Conservation (phyloP, 371 early-diverging fungal genomes). For the Haplosporangium sp. region DNA sequence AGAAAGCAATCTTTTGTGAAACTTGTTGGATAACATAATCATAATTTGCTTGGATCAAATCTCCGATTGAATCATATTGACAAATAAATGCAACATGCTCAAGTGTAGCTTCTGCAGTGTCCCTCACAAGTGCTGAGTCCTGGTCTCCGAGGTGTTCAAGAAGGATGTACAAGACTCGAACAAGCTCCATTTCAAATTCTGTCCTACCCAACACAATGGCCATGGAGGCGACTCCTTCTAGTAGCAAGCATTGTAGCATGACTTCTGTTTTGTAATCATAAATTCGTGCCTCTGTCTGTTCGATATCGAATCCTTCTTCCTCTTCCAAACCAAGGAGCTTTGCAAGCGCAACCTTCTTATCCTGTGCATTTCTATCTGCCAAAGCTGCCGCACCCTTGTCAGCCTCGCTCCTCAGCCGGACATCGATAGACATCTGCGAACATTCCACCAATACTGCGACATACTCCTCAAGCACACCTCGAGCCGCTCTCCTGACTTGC, state of each 20-base stretch:
- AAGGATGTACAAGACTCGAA: constrained; percentile 36
- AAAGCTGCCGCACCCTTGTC: constrained; percentile 5
- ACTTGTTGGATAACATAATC: constrained; percentile 56
- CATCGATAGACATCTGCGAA: constrained; percentile 36
- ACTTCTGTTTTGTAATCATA: constrained; percentile 33
- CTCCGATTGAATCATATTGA: constrained; percentile 34
- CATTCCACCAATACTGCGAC: constrained; percentile 24
- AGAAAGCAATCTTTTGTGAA: constrained; percentile 51
- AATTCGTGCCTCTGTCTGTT: constrained; percentile 9
- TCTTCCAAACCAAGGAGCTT: constrained; percentile 22
- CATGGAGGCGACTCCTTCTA: constrained; percentile 39
- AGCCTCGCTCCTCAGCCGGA: constrained; percentile 6
- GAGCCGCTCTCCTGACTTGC: constrained; percentile 28
- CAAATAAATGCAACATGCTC: constrained; percentile 49
- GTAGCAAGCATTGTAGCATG: constrained; percentile 35
- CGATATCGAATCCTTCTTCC: constrained; percentile 17
- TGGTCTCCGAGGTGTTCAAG: constrained; percentile 49
- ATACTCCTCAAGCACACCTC: constrained; percentile 41
- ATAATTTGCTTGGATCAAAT: constrained; percentile 48
- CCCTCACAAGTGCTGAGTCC: constrained; percentile 40
- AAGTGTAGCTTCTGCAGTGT: constrained; percentile 43
- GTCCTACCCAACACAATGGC: constrained; percentile 40
- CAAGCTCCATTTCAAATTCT: constrained; percentile 43
- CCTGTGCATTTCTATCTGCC: background rate
- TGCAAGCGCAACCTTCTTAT: constrained; percentile 12